A percentile compares a stretch with the other conserved stretches of the same genome.
Conservation (phyloP, 352 stramenopile species). For the Phytophthora macrochlamydospora region DNA sequence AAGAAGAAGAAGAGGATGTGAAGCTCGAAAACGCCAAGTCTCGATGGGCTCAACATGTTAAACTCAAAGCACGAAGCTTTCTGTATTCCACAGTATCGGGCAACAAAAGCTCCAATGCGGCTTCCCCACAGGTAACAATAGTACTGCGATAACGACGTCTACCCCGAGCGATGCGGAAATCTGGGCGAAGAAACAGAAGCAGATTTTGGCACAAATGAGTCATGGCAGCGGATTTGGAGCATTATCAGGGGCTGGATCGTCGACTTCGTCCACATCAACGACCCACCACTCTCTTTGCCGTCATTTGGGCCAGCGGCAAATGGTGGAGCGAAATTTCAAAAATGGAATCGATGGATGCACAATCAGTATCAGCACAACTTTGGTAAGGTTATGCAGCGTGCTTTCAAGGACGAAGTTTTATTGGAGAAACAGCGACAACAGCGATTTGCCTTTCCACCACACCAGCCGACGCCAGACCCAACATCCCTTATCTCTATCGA, state of each 20-base stretch:
- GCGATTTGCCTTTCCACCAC: constrained; percentile 34
- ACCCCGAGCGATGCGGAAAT: constrained; percentile 55
- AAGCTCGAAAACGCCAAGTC: constrained; percentile 86
- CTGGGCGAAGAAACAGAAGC: constrained; percentile 80
- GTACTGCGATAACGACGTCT: constrained; percentile 34
- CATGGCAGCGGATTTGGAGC: constrained; percentile 24
- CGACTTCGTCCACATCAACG: constrained; percentile 22
- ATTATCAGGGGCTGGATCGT: constrained; percentile 17
- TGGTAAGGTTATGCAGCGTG: constrained; percentile 66
- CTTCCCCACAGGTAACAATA: constrained; percentile 12
- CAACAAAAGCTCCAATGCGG: constrained; percentile 29
- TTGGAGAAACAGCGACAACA: constrained; percentile 34
- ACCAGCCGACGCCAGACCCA: constrained; percentile 43
- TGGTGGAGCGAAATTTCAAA: constrained; percentile 79
- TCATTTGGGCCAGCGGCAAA: constrained; percentile 36
- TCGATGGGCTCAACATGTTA: constrained; percentile 86
- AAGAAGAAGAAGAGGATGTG: constrained; percentile 81
- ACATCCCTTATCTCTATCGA: constrained; percentile 72
- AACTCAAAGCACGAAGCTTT: constrained; percentile 83
- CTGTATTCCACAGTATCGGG: constrained; percentile 61
- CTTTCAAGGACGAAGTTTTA: constrained; percentile 67
- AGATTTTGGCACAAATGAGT: constrained; percentile 62
- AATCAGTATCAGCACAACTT: constrained; percentile 79
- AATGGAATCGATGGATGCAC: constrained; percentile 85
- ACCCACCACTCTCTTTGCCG: constrained; percentile 33